A percentile compares a stretch with the other conserved stretches of the same genome.
Evolutionary conservation across 345 rosid species (phyloP).

Genomic region (Moricandia moricandioides): DNA sequence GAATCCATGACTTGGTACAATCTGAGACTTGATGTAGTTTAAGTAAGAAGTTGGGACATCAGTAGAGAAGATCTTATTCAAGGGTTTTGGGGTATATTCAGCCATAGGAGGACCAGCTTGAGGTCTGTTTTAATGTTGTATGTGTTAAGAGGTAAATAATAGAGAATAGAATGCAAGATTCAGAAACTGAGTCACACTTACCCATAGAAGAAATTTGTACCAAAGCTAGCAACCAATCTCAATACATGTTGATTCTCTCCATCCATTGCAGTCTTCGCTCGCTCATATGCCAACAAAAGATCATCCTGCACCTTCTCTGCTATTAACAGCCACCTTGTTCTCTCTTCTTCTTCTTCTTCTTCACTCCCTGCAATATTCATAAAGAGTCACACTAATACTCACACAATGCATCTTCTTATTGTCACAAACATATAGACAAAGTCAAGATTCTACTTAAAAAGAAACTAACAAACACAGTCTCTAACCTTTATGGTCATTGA

Average conservation of each 20-base stretch:
- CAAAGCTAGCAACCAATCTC: conserved; percentile 55
- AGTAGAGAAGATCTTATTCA: conserved; percentile 38
- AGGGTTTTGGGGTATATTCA: conserved; percentile 32
- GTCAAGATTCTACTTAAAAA: not conserved
- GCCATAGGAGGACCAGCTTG: conserved; percentile 19
- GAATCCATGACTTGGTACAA: conserved; percentile 45
- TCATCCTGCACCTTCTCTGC: conserved; percentile 52
- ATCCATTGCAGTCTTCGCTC: conserved; percentile 33
- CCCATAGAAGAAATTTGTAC: conserved; percentile 52
- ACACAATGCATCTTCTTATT: not conserved
- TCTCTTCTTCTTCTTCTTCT: conserved; percentile 19
- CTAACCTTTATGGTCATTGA: conserved; percentile 4
- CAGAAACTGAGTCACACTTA: conserved; percentile 29
- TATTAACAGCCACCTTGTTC: conserved; percentile 42
- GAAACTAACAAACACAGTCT: not conserved
- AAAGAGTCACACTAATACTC: not conserved
- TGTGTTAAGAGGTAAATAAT: not conserved
- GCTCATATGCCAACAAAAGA: conserved; percentile 45
- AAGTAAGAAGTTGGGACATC: conserved; percentile 45
- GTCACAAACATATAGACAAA: not conserved
- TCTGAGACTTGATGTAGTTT: conserved; percentile 35
- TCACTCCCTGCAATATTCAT: conserved; percentile 14
- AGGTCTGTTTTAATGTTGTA: conserved; percentile 1
- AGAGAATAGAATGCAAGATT: conserved; percentile 6
- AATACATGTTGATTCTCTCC: conserved; percentile 15